Evolutionary conservation across 2,329 filamentous ascomycete genomes (phyloP).

Genomic region (Apiospora hydei): DNA sequence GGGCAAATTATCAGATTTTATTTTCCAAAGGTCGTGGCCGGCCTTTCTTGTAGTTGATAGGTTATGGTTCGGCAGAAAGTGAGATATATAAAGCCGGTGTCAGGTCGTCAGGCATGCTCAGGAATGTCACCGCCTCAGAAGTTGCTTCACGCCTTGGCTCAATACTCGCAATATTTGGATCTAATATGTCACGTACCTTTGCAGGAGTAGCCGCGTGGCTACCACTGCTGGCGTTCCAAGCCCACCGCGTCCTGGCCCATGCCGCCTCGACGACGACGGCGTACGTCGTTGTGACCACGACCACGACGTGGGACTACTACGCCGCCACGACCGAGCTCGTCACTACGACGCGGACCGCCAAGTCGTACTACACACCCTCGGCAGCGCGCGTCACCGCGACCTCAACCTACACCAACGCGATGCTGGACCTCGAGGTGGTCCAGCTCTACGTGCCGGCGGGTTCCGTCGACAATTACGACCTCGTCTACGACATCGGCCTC

Average conservation of each 20-base stretch:
- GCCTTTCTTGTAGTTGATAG: neutral
- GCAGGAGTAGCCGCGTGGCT: neutral
- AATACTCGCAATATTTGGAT: neutral
- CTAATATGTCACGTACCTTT: neutral
- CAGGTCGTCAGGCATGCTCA: neutral
- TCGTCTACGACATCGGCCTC: neutral
- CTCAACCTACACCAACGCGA: conserved; percentile 16
- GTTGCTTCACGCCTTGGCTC: neutral
- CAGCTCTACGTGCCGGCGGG: conserved; percentile 11
- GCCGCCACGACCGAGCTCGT: neutral
- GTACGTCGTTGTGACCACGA: neutral
- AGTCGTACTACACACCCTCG: neutral
- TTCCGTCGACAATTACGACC: neutral
- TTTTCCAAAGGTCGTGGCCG: neutral
- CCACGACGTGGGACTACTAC: neutral
- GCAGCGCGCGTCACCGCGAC: neutral
- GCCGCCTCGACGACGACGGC: neutral
- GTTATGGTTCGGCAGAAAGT: neutral
- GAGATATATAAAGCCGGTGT: neutral
- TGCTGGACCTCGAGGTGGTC: neutral
- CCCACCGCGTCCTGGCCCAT: neutral
- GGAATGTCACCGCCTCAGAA: too few relatives aligned
- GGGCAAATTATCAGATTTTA: neutral
- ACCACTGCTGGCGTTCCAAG: neutral
- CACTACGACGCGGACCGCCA: conserved; percentile 6